Evolutionary conservation across 805 yeast genomes (phyloP), one percentile per base, ranked within the genome.

Genomic region (Wickerhamiella spandovensis): DNA sequence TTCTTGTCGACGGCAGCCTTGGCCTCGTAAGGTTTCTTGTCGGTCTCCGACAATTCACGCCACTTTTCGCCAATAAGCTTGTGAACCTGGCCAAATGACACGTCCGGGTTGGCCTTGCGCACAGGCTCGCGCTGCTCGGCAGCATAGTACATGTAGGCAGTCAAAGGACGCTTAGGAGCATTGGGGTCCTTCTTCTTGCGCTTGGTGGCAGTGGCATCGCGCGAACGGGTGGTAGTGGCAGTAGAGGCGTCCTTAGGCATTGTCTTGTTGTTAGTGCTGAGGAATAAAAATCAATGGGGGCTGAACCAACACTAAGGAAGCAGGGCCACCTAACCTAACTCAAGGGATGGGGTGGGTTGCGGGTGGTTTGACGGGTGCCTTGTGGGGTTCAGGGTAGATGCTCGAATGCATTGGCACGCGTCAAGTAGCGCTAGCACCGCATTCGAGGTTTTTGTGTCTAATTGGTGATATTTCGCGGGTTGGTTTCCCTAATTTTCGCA

Each of bases 61-160:
- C 98, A 92, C 72, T 77, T 84, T 70, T 88, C 96, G 69, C 98
- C 98, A 64, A 92, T 79, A 54, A 87, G 69, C 71, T 83, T 87
- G 67, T 97, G 97, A 58, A 92, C 90, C 73, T 88, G 94, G 51
- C 73, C 98, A 64, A 92, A 92, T 43, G 89, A 72, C 61, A 89
- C 84, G 67, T 95, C 96, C 63, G 97, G 97, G 77, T 90, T 87
- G 69, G 89, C 97, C 55, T 90, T 81, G 69, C 95, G 81, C 60
- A 92, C 95, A 57, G 80, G 78, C 71, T 90, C 97, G 77, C 98
- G 89, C 78, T 85, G 84, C 66, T 88, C 97, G 68, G 87, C 88
- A 62, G 98, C 97, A 66, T 89, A 92, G 79, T 86, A 90, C 97
- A 92, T 89, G 81, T 90, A 92, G 47, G 97, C 96, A 54, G 97